A percentile compares a stretch with the other conserved stretches of the same genome.
phyloP scores from a whole-genome alignment of 208 protist species.

The Porcisia hertigi region DNA sequence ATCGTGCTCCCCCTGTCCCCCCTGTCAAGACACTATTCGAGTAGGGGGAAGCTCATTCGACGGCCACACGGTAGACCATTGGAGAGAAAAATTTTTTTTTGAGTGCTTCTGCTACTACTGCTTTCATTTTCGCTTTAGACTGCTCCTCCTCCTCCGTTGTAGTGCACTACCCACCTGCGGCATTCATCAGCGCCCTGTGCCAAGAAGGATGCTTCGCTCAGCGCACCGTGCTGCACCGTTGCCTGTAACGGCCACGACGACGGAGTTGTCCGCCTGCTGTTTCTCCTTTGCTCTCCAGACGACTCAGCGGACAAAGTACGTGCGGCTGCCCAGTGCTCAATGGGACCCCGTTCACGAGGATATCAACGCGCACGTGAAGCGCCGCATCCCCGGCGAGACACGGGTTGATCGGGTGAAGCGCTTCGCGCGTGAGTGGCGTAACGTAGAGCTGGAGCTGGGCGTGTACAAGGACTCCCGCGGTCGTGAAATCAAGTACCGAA shows the following conservation, averaged over 20 bases:
- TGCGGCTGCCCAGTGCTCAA: conserved; percentile 77
- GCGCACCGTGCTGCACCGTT: conserved; percentile 22
- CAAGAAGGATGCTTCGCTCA: conserved; percentile 24
- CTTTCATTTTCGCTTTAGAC: background rate
- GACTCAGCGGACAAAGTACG: conserved; percentile 70
- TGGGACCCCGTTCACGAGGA: conserved; percentile 91
- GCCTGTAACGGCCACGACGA: conserved; percentile 2
- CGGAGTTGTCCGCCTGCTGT: conserved; percentile 3
- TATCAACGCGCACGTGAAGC: conserved; percentile 91
- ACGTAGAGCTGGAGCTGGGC: conserved; percentile 88
- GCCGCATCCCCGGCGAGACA: conserved; percentile 89
- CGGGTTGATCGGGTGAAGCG: conserved; percentile 86
- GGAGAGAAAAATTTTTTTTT: too few relatives aligned
- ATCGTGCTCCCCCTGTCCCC: background rate
- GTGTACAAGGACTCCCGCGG: conserved; percentile 88
- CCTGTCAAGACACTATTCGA: background rate
- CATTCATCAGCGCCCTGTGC: background rate
- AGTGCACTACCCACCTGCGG: background rate
- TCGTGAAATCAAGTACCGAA: conserved; percentile 89
- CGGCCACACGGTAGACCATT: background rate
- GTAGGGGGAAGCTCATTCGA: background rate
- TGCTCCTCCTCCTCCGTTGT: background rate
- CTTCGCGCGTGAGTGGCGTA: conserved; percentile 90
- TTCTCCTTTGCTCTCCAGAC: conserved; percentile 22
- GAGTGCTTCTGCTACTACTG: background rate